phyloP scores from a whole-genome alignment of 805 yeast species.

The Ogataea ramenticola region DNA sequence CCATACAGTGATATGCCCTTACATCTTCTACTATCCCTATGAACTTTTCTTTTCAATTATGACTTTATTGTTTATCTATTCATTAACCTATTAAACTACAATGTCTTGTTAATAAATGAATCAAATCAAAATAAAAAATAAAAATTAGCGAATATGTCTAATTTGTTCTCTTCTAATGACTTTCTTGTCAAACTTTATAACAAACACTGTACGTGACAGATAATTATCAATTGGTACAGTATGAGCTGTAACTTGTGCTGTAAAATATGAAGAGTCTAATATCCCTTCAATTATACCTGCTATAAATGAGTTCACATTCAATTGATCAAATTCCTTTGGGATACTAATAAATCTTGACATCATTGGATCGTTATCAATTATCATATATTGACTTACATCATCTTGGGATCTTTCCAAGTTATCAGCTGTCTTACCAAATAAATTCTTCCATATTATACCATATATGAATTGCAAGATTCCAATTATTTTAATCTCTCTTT shows the following conservation, averaged over 20 bases:
- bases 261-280: conserved; percentile 63
- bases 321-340: conserved; percentile 70
- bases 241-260: conserved; percentile 78
- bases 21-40: too few species aligned
- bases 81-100: too few species aligned
- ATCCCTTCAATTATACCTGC: conserved; percentile 86
- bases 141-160: conserved; percentile 15
- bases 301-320: conserved; percentile 75
- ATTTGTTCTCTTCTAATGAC: conserved; percentile 49
- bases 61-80: too few species aligned
- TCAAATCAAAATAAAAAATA: too few species aligned
- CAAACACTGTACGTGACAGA: conserved; percentile 67
- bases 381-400: conserved; percentile 66
- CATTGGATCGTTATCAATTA: conserved; percentile 67
- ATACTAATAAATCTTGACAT: conserved; percentile 66
- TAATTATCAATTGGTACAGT: conserved; percentile 51
- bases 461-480: conserved; percentile 75
- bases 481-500: conserved; percentile 61
- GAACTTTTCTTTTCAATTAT: too few species aligned
- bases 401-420: conserved; percentile 37
- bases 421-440: conserved; percentile 70
- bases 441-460: conserved; percentile 61
- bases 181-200: conserved; percentile 59
- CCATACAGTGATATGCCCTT: too few species aligned
- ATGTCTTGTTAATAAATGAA: too few species aligned